Conservation (phyloP, 2,329 filamentous ascomycete genomes). For the Epichloe gansuensis region DNA sequence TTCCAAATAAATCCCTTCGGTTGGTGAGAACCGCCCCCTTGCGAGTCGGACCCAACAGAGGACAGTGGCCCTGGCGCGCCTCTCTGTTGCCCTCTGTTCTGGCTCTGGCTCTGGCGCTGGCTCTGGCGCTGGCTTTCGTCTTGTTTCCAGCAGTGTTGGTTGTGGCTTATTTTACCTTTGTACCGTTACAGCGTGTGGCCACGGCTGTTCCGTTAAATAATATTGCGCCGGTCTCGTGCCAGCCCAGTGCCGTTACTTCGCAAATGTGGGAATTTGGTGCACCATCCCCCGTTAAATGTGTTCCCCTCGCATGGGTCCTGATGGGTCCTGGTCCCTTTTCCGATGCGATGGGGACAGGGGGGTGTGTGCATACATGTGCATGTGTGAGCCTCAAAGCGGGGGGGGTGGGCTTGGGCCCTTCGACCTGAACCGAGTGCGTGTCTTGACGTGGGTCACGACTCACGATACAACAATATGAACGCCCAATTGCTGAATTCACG, state of each 20-base stretch:
- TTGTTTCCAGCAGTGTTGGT: not conserved
- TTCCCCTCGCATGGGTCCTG: constrained; percentile 1
- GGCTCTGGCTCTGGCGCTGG: not conserved
- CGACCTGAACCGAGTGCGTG: not conserved
- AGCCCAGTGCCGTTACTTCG: not conserved
- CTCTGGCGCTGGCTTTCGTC: not conserved
- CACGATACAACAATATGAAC: not conserved
- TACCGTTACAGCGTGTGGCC: not conserved
- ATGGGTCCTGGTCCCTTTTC: constrained; percentile 1
- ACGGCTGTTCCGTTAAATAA: constrained; percentile 1
- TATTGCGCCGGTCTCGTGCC: not conserved
- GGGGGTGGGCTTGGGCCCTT: not conserved
- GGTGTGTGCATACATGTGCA: not conserved
- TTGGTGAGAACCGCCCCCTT: not conserved
- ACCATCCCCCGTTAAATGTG: constrained; percentile 1
- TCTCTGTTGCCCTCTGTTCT: not conserved
- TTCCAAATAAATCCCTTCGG: not conserved
- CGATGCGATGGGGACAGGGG: constrained; percentile 5
- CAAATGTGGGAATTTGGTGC: not conserved
- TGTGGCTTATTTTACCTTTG: not conserved
- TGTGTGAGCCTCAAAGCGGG: not conserved
- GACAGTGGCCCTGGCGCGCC: not conserved
- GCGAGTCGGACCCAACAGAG: not conserved
- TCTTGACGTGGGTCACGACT: not conserved
- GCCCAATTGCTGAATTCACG: not conserved